Base-by-base conservation (phyloP, 306 rosid species). In the Medicago lupulina region DNA sequence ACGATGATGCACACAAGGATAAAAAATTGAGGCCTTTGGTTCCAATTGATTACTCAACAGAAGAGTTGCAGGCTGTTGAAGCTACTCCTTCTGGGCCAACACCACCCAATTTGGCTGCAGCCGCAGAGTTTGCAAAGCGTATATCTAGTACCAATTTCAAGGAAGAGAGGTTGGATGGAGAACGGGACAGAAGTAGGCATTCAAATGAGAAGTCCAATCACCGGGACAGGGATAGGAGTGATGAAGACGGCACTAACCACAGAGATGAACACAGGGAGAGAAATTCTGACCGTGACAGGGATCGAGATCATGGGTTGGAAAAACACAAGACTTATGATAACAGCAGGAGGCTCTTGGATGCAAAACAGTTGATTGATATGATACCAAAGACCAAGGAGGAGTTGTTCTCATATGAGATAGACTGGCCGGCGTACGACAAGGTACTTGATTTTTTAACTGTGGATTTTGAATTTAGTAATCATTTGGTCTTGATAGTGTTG, bases 341-440 rank as follows among this genome's bases (percentile, higher is more conserved):
- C 73, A 95, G 83, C 73, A 95, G 83, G 80, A 92, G 91, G 82
- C 91, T 96, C 41, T 82, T 90, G 79, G 97, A 87, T 83, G 97
- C 97, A 4, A 96, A 92, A 74, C 97, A 96, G 81, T 81, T 96
- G 78, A 96, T 96, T 80, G 99, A 96, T 86, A 92, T 90, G 98
- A 96, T 96, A 80, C 99, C 99, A 2, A 96, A 81, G 87, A 96
- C 99, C 49, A 96, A 96, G 81, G 99, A 96, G 76, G 99, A 96
- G 80, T 80, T 96, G 83, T 96, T 96, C 82, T 90, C 98, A 5
- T 90, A 90, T 76, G 93, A 89, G 80, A 90, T 96, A 65, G 92
- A 96, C 70, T 96, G 99, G 99, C 82, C 88, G 5, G 87, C 90
- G 49, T 96, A 96, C 82, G 99, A 96, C 59, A 85, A 92, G 96